phyloP scores from a whole-genome alignment of 495 filamentous ascomycete genomes.

The Penicillium longicatenatum region DNA sequence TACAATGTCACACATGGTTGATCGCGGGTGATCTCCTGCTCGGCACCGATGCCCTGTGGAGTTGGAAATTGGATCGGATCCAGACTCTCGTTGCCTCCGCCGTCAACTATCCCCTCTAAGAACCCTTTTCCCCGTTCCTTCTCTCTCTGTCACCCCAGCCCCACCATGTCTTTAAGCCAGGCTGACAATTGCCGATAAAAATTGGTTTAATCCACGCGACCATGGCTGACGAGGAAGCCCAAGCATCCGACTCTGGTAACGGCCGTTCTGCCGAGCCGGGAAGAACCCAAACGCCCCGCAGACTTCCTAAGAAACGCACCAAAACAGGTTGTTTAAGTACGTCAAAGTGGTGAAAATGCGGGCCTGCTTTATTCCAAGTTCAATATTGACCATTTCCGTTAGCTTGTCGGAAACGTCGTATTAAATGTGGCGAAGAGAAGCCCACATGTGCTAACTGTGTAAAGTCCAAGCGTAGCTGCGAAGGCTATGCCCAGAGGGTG shows the following conservation, averaged over 20 bases:
- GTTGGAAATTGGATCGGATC: constrained; percentile 8
- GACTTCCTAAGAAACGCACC: constrained; percentile 66
- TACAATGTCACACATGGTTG: background rate
- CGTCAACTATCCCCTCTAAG: constrained; percentile 8
- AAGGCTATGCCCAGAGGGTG: constrained; percentile 91
- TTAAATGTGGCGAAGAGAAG: constrained; percentile 96
- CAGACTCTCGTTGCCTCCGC: constrained; percentile 8
- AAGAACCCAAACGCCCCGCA: constrained; percentile 24
- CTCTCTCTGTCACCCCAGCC: background rate
- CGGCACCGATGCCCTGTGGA: constrained; percentile 26
- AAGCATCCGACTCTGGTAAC: constrained; percentile 1
- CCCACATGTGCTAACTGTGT: constrained; percentile 91
- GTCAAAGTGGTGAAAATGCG: constrained; percentile 30
- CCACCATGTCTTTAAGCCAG: constrained; percentile 12
- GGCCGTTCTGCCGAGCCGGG: constrained; percentile 12
- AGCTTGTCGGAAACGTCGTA: constrained; percentile 93
- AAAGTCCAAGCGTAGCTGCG: constrained; percentile 91
- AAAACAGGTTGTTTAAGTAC: constrained; percentile 96
- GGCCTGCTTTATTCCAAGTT: background rate
- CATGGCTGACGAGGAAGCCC: constrained; percentile 7
- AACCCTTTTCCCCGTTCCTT: constrained; percentile 1
- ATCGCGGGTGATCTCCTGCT: constrained; percentile 29
- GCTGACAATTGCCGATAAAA: constrained; percentile 1
- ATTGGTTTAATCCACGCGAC: constrained; percentile 3
- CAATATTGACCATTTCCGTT: constrained; percentile 17